Evolutionary conservation across 225 moss, liverwort and hornwort species (phyloP).

Genomic region (Physcomitrium patens): DNA sequence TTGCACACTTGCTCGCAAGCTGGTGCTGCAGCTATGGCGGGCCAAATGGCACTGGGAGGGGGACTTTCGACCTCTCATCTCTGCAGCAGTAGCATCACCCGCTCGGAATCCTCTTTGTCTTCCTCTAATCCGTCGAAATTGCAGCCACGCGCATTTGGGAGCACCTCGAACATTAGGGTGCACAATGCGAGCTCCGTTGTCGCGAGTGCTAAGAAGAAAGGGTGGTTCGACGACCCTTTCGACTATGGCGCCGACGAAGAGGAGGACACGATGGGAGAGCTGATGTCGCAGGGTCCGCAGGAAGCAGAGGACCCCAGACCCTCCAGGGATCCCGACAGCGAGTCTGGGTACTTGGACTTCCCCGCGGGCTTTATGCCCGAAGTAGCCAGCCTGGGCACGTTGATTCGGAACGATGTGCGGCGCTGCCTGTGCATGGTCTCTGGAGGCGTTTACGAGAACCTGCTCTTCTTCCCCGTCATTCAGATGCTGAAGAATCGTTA

Average conservation of each 20-base stretch:
- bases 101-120: background rate
- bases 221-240: slow-evolving; percentile 78
- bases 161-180: background rate
- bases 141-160: slow-evolving; percentile 16
- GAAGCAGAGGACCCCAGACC: slow-evolving; percentile 59
- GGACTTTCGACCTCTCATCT: slow-evolving; percentile 34
- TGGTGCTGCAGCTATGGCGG: slow-evolving; percentile 38
- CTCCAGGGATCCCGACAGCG: slow-evolving; percentile 25
- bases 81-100: background rate
- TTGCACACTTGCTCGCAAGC: background rate
- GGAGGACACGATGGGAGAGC: slow-evolving; percentile 61
- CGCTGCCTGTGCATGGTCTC: slow-evolving; percentile 71
- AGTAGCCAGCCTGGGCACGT: slow-evolving; percentile 63
- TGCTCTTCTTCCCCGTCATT: slow-evolving; percentile 89
- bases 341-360: slow-evolving; percentile 74
- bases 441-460: slow-evolving; percentile 89
- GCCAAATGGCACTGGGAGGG: slow-evolving; percentile 33
- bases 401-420: slow-evolving; percentile 78
- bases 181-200: slow-evolving; percentile 1
- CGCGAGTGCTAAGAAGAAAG: slow-evolving; percentile 39
- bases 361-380: slow-evolving; percentile 73
- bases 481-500: slow-evolving; percentile 78
- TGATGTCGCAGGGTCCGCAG: slow-evolving; percentile 72
- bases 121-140: slow-evolving; percentile 38
- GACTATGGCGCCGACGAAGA: slow-evolving; percentile 70